These are phyloP conservation scores for Mortierella claussenii DNA, from an alignment of 192 early-diverging fungal genomes.

Conservation along the genomic window DNA sequence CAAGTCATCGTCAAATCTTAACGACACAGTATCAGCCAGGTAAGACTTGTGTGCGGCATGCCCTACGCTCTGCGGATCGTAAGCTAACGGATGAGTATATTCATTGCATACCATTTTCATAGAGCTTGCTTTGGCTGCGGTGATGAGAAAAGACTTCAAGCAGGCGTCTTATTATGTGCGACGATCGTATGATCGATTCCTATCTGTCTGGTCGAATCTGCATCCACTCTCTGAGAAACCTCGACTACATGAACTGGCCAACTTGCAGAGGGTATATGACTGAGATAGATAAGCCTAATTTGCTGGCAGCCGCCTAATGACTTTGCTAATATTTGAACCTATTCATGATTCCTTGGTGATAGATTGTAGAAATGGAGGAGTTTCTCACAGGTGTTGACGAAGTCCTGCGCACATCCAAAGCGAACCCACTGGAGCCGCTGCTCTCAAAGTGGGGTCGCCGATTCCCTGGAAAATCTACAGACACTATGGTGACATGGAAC, in stretches of 20 bases:
- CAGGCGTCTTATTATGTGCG: conserved; percentile 56
- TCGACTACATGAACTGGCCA: conserved; percentile 50
- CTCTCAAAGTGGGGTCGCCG: conserved; percentile 48
- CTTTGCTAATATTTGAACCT: no score
- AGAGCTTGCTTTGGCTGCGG: conserved; percentile 58
- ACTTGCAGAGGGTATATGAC: conserved; percentile 54
- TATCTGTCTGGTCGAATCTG: conserved; percentile 57
- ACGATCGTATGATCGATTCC: conserved; percentile 56
- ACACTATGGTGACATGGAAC: conserved; percentile 70
- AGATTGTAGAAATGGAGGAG: conserved; percentile 68
- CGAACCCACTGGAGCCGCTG: conserved; percentile 22
- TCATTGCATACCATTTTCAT: no score
- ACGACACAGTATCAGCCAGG: conserved; percentile 51
- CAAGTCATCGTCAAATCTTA: conserved; percentile 26
- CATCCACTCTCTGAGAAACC: conserved; percentile 61
- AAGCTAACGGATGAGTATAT: no score
- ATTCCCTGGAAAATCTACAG: conserved; percentile 58
- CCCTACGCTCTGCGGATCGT: no score
- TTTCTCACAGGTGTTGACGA: conserved; percentile 47
- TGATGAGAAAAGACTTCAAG: conserved; percentile 55
- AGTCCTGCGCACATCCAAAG: conserved; percentile 10
- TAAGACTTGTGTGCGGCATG: conserved; percentile 7
- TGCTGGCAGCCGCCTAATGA: no score
- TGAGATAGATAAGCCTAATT: no score
- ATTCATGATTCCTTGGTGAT: background rate